phyloP scores from a whole-genome alignment of 164 flowering plant species.

The Berberis thunbergii region DNA sequence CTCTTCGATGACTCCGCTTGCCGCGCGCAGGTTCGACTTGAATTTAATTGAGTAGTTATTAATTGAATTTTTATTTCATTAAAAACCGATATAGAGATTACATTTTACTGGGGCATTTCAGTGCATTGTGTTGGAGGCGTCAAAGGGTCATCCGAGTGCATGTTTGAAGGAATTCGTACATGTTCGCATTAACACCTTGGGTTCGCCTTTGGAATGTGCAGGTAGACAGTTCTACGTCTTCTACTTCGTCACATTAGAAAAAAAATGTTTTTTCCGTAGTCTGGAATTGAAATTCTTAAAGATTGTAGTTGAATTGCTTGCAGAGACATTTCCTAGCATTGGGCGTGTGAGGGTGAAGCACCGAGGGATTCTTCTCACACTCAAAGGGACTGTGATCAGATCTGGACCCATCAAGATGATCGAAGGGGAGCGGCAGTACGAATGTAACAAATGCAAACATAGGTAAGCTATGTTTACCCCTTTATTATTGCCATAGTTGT shows the following conservation, averaged over 20 bases:
- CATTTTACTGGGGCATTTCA: background rate
- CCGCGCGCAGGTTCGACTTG: slow-evolving; percentile 45
- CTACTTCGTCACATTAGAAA: background rate
- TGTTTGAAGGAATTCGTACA: slow-evolving; percentile 52
- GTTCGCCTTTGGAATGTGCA: slow-evolving; percentile 65
- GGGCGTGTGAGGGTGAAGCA: slow-evolving; percentile 88
- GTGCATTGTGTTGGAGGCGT: slow-evolving; percentile 21
- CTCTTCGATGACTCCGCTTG: slow-evolving; percentile 49
- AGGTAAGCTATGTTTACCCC: slow-evolving; percentile 21
- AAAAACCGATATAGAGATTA: no score
- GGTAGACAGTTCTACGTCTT: slow-evolving; percentile 27
- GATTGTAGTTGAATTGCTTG: slow-evolving; percentile 1
- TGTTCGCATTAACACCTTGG: slow-evolving; percentile 51
- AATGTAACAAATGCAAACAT: slow-evolving; percentile 75
- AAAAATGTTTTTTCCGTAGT: background rate
- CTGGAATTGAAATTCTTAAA: background rate
- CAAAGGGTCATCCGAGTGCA: slow-evolving; percentile 21
- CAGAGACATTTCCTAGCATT: slow-evolving; percentile 85
- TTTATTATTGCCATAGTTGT: background rate
- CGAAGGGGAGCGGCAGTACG: slow-evolving; percentile 78
- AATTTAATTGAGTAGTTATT: background rate
- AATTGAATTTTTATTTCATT: background rate
- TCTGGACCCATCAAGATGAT: slow-evolving; percentile 85
- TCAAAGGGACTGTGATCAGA: slow-evolving; percentile 88
- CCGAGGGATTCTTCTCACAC: slow-evolving; percentile 72